Conservation (phyloP, 331 rosid genomes). For the Erythrophleum ivorense region DNA sequence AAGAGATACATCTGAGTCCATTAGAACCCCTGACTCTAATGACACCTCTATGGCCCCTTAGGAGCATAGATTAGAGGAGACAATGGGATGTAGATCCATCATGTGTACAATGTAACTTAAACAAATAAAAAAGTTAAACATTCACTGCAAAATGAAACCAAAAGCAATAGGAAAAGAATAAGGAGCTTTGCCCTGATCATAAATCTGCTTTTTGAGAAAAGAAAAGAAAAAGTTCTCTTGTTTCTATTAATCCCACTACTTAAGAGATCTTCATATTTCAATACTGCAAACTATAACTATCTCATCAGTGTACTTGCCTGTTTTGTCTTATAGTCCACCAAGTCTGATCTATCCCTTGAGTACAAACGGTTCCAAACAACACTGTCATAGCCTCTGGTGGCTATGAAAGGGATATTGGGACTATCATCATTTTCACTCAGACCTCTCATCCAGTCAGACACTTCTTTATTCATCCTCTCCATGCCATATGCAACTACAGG, state of each 20-base stretch:
- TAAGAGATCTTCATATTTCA: slow-evolving; percentile 13
- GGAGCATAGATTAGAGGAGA: slow-evolving; percentile 8
- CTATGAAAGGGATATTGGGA: slow-evolving; percentile 70
- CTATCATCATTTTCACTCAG: slow-evolving; percentile 46
- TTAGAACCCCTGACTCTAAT: background rate
- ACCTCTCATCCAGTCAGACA: slow-evolving; percentile 90
- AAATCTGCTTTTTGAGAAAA: background rate
- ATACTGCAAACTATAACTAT: slow-evolving; percentile 6
- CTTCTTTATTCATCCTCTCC: slow-evolving; percentile 86
- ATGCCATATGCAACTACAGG: slow-evolving; percentile 78
- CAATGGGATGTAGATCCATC: background rate
- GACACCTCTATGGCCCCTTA: background rate
- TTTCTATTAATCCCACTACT: slow-evolving; percentile 4
- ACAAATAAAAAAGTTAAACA: background rate
- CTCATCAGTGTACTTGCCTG: slow-evolving; percentile 56
- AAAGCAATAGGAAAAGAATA: background rate
- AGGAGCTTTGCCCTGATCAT: background rate
- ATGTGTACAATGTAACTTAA: background rate
- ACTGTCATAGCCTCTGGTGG: slow-evolving; percentile 89
- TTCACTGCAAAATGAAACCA: background rate
- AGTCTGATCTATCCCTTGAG: slow-evolving; percentile 76
- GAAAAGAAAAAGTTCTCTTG: background rate
- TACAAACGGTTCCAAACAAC: slow-evolving; percentile 96
- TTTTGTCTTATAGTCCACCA: slow-evolving; percentile 60
- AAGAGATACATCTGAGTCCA: background rate